These are phyloP conservation scores for Acanthochlamys bracteata DNA, from an alignment of 106 monocot species.

Conservation along the genomic window DNA sequence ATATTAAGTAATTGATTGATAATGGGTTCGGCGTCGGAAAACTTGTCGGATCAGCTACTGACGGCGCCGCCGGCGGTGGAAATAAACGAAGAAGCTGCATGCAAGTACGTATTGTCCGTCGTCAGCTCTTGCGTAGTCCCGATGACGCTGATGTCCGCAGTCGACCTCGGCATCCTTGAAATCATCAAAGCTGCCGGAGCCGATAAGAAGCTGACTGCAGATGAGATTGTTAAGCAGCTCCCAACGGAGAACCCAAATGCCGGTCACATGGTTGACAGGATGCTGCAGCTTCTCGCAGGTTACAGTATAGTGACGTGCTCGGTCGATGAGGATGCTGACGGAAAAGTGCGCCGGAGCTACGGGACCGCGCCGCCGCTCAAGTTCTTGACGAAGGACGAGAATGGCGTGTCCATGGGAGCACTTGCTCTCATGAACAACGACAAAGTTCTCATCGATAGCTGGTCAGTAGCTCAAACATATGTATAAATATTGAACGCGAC, in stretches of 20 bases:
- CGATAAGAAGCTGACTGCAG: slow-evolving; percentile 1
- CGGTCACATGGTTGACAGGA: slow-evolving; percentile 10
- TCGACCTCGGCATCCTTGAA: slow-evolving; percentile 23
- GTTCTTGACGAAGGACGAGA: slow-evolving; percentile 5
- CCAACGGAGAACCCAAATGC: slow-evolving; percentile 14
- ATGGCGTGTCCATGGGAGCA: slow-evolving; percentile 19
- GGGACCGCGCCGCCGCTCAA: background rate
- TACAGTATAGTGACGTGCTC: slow-evolving; percentile 5
- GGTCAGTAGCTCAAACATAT: slow-evolving; percentile 1
- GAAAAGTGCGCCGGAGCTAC: slow-evolving; percentile 2
- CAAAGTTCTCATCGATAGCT: slow-evolving; percentile 20
- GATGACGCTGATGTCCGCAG: slow-evolving; percentile 27
- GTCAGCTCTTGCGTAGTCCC: slow-evolving; percentile 17
- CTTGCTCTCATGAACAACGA: slow-evolving; percentile 16
- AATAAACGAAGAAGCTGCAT: background rate
- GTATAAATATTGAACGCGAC: background rate
- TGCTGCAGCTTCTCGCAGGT: slow-evolving; percentile 11
- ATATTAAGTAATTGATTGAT: too few relatives aligned
- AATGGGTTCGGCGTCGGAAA: too few relatives aligned
- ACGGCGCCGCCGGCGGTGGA: too few relatives aligned
- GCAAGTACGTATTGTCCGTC: slow-evolving; percentile 4
- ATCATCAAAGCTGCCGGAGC: slow-evolving; percentile 9
- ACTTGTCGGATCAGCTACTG: too few relatives aligned
- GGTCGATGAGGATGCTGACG: slow-evolving; percentile 5
- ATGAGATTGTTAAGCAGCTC: slow-evolving; percentile 12